Evolutionary conservation across 2,329 filamentous ascomycete species (phyloP).

Genomic region (Coniochaeta sp.): DNA sequence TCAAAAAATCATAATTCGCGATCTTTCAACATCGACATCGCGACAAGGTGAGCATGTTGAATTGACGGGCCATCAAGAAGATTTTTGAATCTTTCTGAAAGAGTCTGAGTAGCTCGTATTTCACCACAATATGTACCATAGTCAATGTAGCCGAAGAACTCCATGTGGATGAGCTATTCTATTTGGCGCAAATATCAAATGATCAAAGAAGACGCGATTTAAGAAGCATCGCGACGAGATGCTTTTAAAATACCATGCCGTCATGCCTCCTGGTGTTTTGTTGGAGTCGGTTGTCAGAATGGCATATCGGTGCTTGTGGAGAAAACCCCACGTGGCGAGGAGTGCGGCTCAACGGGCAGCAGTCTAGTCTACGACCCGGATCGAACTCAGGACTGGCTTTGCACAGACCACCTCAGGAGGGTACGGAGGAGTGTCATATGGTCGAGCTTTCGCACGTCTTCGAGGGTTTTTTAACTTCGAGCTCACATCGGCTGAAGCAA

Average conservation of each 20-base stretch:
- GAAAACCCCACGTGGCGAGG: slow-evolving; percentile 6
- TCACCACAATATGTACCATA: background rate
- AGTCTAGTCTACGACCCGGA: background rate
- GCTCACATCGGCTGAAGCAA: background rate
- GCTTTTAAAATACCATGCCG: slow-evolving; percentile 3
- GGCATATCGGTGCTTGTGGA: slow-evolving; percentile 3
- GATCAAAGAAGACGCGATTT: background rate
- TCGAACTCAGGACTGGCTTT: background rate
- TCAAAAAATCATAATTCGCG: background rate
- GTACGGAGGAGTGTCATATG: background rate
- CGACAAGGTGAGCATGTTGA: background rate
- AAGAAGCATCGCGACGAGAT: slow-evolving; percentile 1
- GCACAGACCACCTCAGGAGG: background rate
- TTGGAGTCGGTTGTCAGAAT: slow-evolving; percentile 1
- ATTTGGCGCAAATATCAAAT: slow-evolving; percentile 1
- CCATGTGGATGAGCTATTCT: background rate
- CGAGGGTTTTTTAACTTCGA: background rate
- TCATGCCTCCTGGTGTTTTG: slow-evolving; percentile 1
- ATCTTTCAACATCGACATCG: background rate
- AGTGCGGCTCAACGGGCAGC: slow-evolving; percentile 8
- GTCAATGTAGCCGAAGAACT: background rate
- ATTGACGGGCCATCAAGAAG: background rate
- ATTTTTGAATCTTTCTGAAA: background rate
- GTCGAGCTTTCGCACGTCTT: background rate
- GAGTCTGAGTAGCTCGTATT: background rate